Percentiles rank a stretch among this genome's conserved stretches.
Conservation (phyloP, 2,329 filamentous ascomycete genomes). For the Rutstroemia sp. region DNA sequence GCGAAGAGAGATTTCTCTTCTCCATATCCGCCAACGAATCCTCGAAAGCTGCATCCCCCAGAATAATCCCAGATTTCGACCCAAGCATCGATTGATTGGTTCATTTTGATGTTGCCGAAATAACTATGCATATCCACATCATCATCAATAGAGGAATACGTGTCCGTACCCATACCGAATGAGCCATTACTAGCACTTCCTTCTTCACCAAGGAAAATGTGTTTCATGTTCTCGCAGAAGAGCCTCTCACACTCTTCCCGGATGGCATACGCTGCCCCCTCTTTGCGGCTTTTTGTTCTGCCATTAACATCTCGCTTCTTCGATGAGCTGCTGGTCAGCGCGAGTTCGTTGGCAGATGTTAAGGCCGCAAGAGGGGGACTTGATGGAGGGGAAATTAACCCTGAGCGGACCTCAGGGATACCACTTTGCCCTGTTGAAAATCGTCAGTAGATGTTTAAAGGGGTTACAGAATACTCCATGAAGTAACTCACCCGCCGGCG, state of each 20-base stretch:
- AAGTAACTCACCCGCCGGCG: slow-evolving; percentile 57
- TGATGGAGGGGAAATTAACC: slow-evolving; percentile 70
- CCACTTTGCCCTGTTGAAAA: slow-evolving; percentile 67
- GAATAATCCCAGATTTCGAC: slow-evolving; percentile 57
- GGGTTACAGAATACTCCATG: background rate
- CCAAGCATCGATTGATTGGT: slow-evolving; percentile 27
- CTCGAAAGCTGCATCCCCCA: slow-evolving; percentile 76
- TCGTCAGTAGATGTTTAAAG: slow-evolving; percentile 16
- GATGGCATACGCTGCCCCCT: slow-evolving; percentile 93
- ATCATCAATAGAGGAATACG: slow-evolving; percentile 34
- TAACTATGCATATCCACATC: slow-evolving; percentile 22
- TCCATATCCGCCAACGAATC: slow-evolving; percentile 67
- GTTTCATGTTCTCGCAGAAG: slow-evolving; percentile 93
- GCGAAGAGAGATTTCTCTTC: slow-evolving; percentile 73
- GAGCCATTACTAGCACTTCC: slow-evolving; percentile 71
- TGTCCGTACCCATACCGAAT: slow-evolving; percentile 75
- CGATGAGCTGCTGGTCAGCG: slow-evolving; percentile 45
- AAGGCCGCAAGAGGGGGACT: slow-evolving; percentile 82
- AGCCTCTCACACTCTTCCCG: slow-evolving; percentile 99
- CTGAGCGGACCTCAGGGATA: slow-evolving; percentile 76
- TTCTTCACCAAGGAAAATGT: slow-evolving; percentile 95
- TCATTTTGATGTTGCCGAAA: slow-evolving; percentile 19
- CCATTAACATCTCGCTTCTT: slow-evolving; percentile 28
- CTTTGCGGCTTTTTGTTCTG: slow-evolving; percentile 46
- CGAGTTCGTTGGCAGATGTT: slow-evolving; percentile 60